Evolutionary conservation across 768 basidiomycete genomes (phyloP).

Genomic region (Chalciporus pseudorubinellus): DNA sequence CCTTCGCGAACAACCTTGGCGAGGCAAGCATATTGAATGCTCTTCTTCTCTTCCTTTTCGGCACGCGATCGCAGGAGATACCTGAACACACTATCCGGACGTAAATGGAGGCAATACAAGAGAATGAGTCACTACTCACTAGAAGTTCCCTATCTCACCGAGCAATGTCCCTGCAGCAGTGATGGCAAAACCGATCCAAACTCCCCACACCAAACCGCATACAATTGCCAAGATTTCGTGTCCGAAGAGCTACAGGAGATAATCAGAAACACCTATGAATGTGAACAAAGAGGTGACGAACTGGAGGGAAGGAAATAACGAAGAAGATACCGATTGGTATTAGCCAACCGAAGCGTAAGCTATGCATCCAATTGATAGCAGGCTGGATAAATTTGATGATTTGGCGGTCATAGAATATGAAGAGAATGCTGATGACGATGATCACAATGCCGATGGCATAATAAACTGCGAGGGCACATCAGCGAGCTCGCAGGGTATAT

Average conservation of each 20-base stretch:
- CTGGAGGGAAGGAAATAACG: constrained; percentile 84
- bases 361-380: constrained; percentile 48
- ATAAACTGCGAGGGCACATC: constrained; percentile 33
- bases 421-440: constrained; percentile 47
- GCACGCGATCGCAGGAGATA: constrained; percentile 74
- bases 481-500: neutral
- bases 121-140: constrained; percentile 47
- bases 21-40: constrained; percentile 58
- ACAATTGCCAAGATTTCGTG: constrained; percentile 89
- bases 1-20: constrained; percentile 78
- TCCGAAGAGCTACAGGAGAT: constrained; percentile 64
- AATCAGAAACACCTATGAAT: constrained; percentile 4
- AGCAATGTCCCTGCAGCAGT: constrained; percentile 80
- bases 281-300: constrained; percentile 29
- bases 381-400: constrained; percentile 49
- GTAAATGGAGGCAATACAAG: constrained; percentile 9
- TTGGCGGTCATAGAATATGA: constrained; percentile 62
- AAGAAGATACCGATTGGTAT: constrained; percentile 82
- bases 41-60: constrained; percentile 64
- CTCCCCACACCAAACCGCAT: constrained; percentile 88
- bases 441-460: constrained; percentile 50
- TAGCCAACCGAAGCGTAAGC: constrained; percentile 60
- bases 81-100: constrained; percentile 65
- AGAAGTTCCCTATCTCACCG: constrained; percentile 86
- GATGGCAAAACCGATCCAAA: constrained; percentile 85